Evolutionary conservation across 768 basidiomycete genomes (phyloP), one percentile per base, ranked within the genome.

Genomic region (Boletus tylopilopsis): DNA sequence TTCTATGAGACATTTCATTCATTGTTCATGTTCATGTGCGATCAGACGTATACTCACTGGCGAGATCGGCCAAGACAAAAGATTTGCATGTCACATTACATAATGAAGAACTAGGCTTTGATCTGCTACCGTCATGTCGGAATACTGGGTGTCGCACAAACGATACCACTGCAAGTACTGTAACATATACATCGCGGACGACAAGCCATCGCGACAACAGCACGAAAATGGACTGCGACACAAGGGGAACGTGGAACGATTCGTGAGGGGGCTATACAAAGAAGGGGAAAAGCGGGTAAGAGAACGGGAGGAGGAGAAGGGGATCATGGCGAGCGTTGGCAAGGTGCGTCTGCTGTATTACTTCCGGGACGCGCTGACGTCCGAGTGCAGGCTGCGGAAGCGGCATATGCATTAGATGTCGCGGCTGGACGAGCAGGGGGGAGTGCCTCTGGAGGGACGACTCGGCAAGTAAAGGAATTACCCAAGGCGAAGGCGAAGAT

Each of bases 81-180:
- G 42, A 50, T 37, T 16, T 3, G n/a, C n/a, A 12, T 44, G 32
- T 38, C 37, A n/a, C 22, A 11, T 50, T 50, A 50, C 59, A 42
- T 62, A 64, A 62, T 54, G 36, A 1, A 5, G 2, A 6, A 15
- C n/a, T n/a, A n/a, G 5, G 19, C 19, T 27, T 59, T 53, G 47
- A 42, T 42, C 12, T 30, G 42, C 42, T 32, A 58, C 57, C 18
- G 42, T 15, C 65, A 94, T 93, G 91, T 85, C 83, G 58, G 91
- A 94, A 67, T 94, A 87, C 67, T 94, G 92, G 91, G 86, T 94
- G 54, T 90, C 90, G 22, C 84, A 89, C 67, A 93, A 94, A 70
- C 87, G 84, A 59, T 95, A 94, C 70, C 88, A 81, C 65, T 96
- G 94, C 84, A 93, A 94, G 66, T 97, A 97, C 75, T 98, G 96